phyloP scores from a whole-genome alignment of 1,139 yeast genomes.

The Nakaseomyces kungkrabaensis region DNA sequence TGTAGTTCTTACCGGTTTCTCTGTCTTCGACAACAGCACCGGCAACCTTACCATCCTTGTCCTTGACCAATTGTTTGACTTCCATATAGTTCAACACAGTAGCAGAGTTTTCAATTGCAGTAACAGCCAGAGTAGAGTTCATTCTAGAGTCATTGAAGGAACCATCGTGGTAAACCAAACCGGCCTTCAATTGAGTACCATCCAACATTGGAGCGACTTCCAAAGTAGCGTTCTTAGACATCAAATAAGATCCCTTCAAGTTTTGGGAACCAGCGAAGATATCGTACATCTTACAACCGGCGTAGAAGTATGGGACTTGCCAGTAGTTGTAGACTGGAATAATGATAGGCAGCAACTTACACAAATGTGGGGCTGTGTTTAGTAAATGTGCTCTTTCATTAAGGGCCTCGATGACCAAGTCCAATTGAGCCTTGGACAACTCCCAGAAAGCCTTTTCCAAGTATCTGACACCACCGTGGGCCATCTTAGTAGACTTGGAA shows the following conservation, averaged over 20 bases:
- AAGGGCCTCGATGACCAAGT: constrained; percentile 86
- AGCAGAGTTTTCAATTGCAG: constrained; percentile 84
- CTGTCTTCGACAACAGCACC: constrained; percentile 73
- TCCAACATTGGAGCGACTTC: constrained; percentile 86
- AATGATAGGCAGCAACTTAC: constrained; percentile 81
- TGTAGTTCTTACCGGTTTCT: constrained; percentile 57
- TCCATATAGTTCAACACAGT: constrained; percentile 81
- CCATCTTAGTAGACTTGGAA: constrained; percentile 92
- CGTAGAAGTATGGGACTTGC: constrained; percentile 92
- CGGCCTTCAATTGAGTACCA: constrained; percentile 70
- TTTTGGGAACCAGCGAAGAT: constrained; percentile 86
- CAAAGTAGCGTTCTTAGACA: constrained; percentile 57
- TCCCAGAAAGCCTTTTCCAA: constrained; percentile 91
- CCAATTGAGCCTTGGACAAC: constrained; percentile 80
- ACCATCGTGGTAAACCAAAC: constrained; percentile 92
- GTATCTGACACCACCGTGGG: constrained; percentile 95
- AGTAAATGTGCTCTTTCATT: constrained; percentile 86
- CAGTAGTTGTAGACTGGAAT: constrained; percentile 93
- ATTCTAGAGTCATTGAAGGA: constrained; percentile 87
- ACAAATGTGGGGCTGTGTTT: constrained; percentile 87
- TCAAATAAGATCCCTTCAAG: constrained; percentile 66
- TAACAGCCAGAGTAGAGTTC: constrained; percentile 75
- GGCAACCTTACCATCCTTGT: constrained; percentile 44
- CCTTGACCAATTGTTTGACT: constrained; percentile 66
- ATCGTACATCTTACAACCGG: constrained; percentile 88